Evolutionary conservation across 2,329 filamentous ascomycete genomes (phyloP), one percentile per base, ranked within the genome.

Genomic region (Fusarium xyrophilum): DNA sequence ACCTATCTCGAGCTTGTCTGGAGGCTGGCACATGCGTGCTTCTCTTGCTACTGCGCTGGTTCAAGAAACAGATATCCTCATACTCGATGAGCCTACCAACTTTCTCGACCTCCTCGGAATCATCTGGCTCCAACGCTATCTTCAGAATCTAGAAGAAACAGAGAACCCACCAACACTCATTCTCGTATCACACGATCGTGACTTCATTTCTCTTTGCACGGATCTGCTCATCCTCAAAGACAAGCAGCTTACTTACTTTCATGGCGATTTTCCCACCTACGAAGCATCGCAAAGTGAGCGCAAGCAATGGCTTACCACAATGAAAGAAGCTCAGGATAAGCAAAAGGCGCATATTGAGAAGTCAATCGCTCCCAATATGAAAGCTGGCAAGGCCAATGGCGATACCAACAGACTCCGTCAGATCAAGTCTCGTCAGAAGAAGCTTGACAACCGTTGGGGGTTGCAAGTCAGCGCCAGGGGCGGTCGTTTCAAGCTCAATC

Each of bases 321-420:
- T 96, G 90, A 92, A 92, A 73, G 91, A 93, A 25, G 91, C 92
- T 0, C 90, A 95, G 74, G 92, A 96, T 56, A 89, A 88, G 75
- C 92, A 96, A 76, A 90, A 89, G 57, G 88, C 91, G 6, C 92
- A 96, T 73, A 92, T 96, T 65, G 89, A 95, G 78, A 87, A 91
- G 71, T 91, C 89, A 1, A 93, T 96, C 52, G 84, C 86, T 23
- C 86, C 89, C 62, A 95, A 92, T 69, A 86, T 93, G 73, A 90
- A 89, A 68, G 86, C 90, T 23, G 93, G 92, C 10, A 91, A 90
- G 76, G 88, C 89, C 48, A 90, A 89, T 28, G 91, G 93, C 32
- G 93, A 96, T 73, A 90, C 93, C 71, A 95, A 95, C 75, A 94
- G 93, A 76, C 83, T 96, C 5, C 88, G 91, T n/a, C 91, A 94